Percentiles rank a stretch among this genome's conserved stretches.
phyloP scores from a whole-genome alignment of 345 rosid genomes.

The Salix purpurea region DNA sequence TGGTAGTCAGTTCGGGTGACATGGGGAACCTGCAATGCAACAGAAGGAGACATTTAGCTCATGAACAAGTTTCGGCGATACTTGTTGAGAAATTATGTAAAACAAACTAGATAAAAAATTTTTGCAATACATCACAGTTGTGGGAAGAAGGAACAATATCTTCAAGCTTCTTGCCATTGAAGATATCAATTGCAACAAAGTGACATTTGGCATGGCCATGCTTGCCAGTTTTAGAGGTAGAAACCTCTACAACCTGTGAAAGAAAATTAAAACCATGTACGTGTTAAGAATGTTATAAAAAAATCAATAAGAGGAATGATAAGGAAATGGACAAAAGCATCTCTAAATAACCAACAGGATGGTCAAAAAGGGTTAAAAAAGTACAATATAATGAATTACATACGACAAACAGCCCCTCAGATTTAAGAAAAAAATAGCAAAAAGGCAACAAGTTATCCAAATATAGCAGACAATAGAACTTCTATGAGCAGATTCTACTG shows the following conservation, averaged over 20 bases:
- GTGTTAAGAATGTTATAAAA: background rate
- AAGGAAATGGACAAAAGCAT: background rate
- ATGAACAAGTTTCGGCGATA: background rate
- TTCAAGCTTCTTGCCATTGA: constrained; percentile 32
- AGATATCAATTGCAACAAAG: constrained; percentile 32
- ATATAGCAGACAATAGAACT: too few species aligned
- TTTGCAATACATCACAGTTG: constrained; percentile 29
- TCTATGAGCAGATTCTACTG: too few species aligned
- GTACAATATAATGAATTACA: background rate
- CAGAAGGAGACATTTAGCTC: background rate
- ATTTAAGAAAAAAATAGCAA: background rate
- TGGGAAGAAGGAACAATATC: constrained; percentile 39
- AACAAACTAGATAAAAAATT: background rate
- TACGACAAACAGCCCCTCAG: background rate
- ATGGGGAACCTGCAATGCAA: constrained; percentile 24
- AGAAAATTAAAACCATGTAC: background rate
- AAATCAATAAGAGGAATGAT: background rate
- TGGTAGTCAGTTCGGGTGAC: constrained; percentile 32
- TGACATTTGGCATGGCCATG: constrained; percentile 37
- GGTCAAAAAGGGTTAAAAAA: background rate
- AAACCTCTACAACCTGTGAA: constrained; percentile 31
- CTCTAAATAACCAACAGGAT: background rate
- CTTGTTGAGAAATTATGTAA: background rate
- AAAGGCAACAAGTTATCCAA: too few species aligned
- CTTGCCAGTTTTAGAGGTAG: constrained; percentile 36